Conservation (phyloP, 2,329 filamentous ascomycete species). For the Trichoderma koningii region DNA sequence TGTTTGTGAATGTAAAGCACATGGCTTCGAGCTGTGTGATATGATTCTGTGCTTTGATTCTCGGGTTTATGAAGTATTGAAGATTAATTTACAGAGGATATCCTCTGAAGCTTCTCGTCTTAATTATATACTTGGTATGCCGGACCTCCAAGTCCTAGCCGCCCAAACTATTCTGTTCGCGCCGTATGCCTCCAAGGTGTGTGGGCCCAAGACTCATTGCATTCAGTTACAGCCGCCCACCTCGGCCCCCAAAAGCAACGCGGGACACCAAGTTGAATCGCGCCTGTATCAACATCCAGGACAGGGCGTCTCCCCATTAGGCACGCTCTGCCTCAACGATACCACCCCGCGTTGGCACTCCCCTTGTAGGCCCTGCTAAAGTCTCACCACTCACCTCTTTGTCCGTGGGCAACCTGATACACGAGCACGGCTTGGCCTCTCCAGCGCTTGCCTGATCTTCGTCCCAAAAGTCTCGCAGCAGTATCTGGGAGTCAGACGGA, state of each 20-base stretch:
- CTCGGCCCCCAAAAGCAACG: not conserved
- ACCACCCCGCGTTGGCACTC: not conserved
- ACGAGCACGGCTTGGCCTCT: not conserved
- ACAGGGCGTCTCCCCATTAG: not conserved
- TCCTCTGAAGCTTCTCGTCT: too few relatives aligned
- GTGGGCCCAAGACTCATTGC: too few relatives aligned
- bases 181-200: too few relatives aligned
- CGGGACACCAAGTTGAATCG: not conserved
- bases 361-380: not conserved
- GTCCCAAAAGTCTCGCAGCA: not conserved
- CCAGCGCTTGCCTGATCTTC: not conserved
- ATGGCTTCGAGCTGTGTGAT: not conserved
- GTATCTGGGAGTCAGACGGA: not conserved
- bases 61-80: not conserved
- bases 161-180: too few relatives aligned
- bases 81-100: too few relatives aligned
- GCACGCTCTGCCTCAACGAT: not conserved
- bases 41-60: too few relatives aligned
- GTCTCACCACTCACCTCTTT: not conserved
- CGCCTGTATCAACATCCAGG: not conserved
- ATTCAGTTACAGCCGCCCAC: too few relatives aligned
- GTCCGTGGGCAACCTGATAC: not conserved
- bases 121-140: too few relatives aligned
- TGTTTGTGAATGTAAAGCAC: conserved; percentile 10
- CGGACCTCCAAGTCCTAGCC: too few relatives aligned